phyloP scores from a whole-genome alignment of 306 rosid genomes.

The Hippophae gyantsensis region DNA sequence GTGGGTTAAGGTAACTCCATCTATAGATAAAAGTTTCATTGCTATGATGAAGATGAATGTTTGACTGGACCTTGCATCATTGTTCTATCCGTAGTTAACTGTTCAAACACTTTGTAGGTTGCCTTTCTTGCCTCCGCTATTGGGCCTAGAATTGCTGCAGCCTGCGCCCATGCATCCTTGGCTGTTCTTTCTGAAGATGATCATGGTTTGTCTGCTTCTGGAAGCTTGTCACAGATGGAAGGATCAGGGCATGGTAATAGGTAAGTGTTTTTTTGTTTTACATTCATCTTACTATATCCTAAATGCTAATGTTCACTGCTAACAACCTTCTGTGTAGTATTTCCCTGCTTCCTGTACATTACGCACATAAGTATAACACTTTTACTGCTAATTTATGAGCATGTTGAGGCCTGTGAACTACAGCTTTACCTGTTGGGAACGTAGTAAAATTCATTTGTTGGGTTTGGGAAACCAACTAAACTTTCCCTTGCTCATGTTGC shows the following conservation, averaged over 20 bases:
- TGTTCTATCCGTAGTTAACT: conserved; percentile 23
- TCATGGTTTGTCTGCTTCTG: conserved; percentile 37
- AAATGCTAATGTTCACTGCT: not conserved
- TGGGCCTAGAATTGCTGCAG: conserved; percentile 98
- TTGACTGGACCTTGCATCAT: conserved; percentile 15
- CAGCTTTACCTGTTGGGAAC: not conserved
- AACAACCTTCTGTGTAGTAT: not conserved
- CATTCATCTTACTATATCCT: too few species aligned
- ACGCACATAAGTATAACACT: not conserved
- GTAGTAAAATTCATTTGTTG: not conserved
- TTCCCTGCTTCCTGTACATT: not conserved
- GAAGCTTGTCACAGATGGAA: conserved; percentile 44
- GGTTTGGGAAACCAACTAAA: not conserved
- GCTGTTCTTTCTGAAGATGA: conserved; percentile 54
- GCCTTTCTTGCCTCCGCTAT: conserved; percentile 94
- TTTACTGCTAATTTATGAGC: not conserved
- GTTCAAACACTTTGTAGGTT: conserved; percentile 50
- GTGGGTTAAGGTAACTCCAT: too few species aligned
- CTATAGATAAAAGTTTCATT: not conserved
- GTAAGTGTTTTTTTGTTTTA: conserved; percentile 28
- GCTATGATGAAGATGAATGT: conserved; percentile 6
- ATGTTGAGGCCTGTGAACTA: not conserved
- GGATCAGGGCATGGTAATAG: conserved; percentile 52
- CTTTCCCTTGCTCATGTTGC: conserved; percentile 11
- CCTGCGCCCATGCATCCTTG: conserved; percentile 94